Evolutionary conservation across 1,139 yeast species (phyloP).

Genomic region (Protomyces inundatus): DNA sequence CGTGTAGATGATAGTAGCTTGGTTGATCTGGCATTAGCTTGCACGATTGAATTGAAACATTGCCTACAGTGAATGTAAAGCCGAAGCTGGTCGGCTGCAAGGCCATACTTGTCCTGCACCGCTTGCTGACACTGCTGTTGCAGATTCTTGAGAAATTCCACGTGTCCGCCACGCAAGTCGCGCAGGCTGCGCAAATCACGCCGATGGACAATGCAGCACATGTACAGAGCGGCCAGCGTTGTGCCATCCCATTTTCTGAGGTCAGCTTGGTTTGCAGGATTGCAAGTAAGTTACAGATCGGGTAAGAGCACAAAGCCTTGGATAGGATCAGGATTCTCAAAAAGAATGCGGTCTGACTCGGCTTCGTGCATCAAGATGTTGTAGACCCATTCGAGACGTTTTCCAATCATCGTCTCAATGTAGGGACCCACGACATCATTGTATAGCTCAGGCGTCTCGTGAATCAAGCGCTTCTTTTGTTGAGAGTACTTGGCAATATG

Average conservation of each 20-base stretch:
- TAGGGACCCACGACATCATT: conserved; percentile 60
- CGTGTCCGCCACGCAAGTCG: conserved; percentile 59
- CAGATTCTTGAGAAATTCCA: conserved; percentile 52
- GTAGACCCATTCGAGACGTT: conserved; percentile 80
- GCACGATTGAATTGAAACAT: background rate
- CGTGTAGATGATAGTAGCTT: conserved; percentile 88
- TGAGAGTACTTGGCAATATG: conserved; percentile 70
- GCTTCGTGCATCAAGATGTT: conserved; percentile 77
- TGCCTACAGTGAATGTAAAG: conserved; percentile 29
- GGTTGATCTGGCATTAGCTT: conserved; percentile 56
- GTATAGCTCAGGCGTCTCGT: conserved; percentile 80
- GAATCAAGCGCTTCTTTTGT: conserved; percentile 55
- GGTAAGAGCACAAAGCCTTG: conserved; percentile 49
- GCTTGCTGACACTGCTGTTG: conserved; percentile 68
- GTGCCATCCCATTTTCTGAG: conserved; percentile 85
- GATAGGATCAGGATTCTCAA: conserved; percentile 53
- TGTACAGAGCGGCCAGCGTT: conserved; percentile 62
- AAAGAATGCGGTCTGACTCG: conserved; percentile 72
- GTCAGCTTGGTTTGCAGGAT: conserved; percentile 45
- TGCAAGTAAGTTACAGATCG: conserved; percentile 37
- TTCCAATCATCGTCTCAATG: conserved; percentile 69
- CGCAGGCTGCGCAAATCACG: conserved; percentile 68
- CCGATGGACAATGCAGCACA: conserved; percentile 71
- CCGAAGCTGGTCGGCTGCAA: conserved; percentile 21
- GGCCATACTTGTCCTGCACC: conserved; percentile 40